phyloP scores from a whole-genome alignment of 2,329 filamentous ascomycete species.

The Alternaria longipes region DNA sequence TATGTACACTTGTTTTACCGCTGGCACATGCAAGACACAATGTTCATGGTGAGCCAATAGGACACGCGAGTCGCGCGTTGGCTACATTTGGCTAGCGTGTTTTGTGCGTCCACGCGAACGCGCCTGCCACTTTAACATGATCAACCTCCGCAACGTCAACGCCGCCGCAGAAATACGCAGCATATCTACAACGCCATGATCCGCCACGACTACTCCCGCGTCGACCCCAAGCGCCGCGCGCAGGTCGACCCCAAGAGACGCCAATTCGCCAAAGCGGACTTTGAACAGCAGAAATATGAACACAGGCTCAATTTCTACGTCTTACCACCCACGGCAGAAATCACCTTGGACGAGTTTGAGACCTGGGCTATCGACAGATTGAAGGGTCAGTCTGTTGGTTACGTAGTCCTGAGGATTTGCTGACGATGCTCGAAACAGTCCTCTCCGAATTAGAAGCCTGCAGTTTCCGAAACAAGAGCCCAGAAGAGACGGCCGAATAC shows the following conservation, averaged over 20 bases:
- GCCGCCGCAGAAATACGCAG: conserved; percentile 14
- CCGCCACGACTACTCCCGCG: conserved; percentile 53
- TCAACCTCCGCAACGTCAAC: conserved; percentile 7
- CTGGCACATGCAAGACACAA: too few relatives aligned
- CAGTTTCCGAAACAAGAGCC: conserved; percentile 88
- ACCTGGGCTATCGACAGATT: conserved; percentile 97
- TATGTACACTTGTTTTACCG: too few relatives aligned
- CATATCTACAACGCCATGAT: conserved; percentile 39
- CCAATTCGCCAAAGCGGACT: conserved; percentile 82
- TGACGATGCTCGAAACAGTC: conserved; percentile 59
- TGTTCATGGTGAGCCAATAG: not conserved
- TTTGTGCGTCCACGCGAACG: conserved; percentile 32
- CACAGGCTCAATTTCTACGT: conserved; percentile 93
- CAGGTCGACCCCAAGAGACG: conserved; percentile 82
- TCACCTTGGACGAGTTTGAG: conserved; percentile 96
- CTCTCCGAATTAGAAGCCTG: conserved; percentile 92
- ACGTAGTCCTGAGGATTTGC: not conserved
- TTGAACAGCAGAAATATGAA: conserved; percentile 80
- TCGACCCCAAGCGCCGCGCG: conserved; percentile 77
- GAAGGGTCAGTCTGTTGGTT: conserved; percentile 61
- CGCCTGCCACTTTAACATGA: conserved; percentile 30
- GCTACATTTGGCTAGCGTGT: conserved; percentile 17
- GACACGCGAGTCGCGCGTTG: conserved; percentile 11
- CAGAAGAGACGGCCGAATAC: conserved; percentile 81
- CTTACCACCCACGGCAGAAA: conserved; percentile 87